A percentile compares a stretch with the other conserved stretches of the same genome.
phyloP scores from a whole-genome alignment of 2,329 filamentous ascomycete species.

The Fusarium oligoseptatum region DNA sequence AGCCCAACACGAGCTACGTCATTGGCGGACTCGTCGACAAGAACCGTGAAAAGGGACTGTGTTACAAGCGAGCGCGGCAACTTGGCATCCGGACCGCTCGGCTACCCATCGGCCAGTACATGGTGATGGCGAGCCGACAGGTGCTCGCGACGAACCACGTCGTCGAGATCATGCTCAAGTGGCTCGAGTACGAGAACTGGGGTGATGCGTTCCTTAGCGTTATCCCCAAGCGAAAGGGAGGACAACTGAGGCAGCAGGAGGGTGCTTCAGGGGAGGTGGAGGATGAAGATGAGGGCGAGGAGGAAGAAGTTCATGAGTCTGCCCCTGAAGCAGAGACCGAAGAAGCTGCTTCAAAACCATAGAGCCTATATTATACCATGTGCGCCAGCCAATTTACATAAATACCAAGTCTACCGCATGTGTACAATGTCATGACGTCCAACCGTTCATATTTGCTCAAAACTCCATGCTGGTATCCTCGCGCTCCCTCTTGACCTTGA shows the following conservation, averaged over 20 bases:
- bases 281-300: slow-evolving; percentile 44
- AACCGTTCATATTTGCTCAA: slow-evolving; percentile 46
- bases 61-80: slow-evolving; percentile 83
- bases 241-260: slow-evolving; percentile 67
- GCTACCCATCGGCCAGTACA: slow-evolving; percentile 93
- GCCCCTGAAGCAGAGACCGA: slow-evolving; percentile 9
- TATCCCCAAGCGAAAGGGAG: slow-evolving; percentile 92
- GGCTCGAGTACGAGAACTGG: slow-evolving; percentile 93
- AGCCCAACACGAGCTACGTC: slow-evolving; percentile 91
- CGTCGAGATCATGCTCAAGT: slow-evolving; percentile 94
- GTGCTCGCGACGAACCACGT: slow-evolving; percentile 97
- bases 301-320: slow-evolving; percentile 22
- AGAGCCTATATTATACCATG: slow-evolving; percentile 33
- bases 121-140: slow-evolving; percentile 88
- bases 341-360: slow-evolving; percentile 22
- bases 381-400: slow-evolving; percentile 38
- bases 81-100: slow-evolving; percentile 88
- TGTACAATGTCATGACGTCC: slow-evolving; percentile 35
- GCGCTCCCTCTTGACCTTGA: slow-evolving; percentile 67
- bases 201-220: slow-evolving; percentile 88
- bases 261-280: slow-evolving; percentile 38
- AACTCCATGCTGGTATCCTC: slow-evolving; percentile 68
- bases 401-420: slow-evolving; percentile 33
- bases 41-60: slow-evolving; percentile 95
- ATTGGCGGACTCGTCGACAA: slow-evolving; percentile 96